Base-by-base conservation (phyloP, 2,329 filamentous ascomycete species). In the Mollisiaceae sp. region DNA sequence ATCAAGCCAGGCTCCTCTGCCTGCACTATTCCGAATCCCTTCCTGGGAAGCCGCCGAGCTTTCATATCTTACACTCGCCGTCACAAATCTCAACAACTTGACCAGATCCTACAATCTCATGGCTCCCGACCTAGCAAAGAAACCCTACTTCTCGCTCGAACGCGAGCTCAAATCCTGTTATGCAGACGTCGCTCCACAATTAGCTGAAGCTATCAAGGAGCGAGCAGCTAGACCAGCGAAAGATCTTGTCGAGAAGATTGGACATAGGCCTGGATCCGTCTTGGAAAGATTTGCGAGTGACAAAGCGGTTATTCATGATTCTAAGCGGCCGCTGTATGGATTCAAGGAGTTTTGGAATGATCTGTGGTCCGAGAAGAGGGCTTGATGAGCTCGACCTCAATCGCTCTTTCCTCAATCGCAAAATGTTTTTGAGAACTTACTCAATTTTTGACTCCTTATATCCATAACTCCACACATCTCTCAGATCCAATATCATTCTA, bases 101-200 rank as follows among this genome's bases (percentile, higher is more conserved):
- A 90, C 93, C 8, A 87, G 95, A 32, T 91, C 91, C 15, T 99
- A 99, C 81, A 98, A 98, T 73, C 86, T 98, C 2, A 94, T 97
- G 88, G 94, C 95, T 0, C 95, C 95, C 0, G 90, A 93, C 62
- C 83, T 97, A 1, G 94, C 94, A 2, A 96, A 95, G 79, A 97
- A 97, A 77, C 92, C 94, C 0, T 98, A 98, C 77, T 93, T 93
- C 75, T 89, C 84, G 1, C 86, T 98, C 8, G 87, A 93, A 54
- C 87, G 94, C 58, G 95, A 99, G 78, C 83, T 98, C 18, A 84
- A 83, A 36, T 83, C 86, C 2, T 97, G 94, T 76, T 98, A 89
- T 75, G 91, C 93, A 0, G 94, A 97, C 66, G 89, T 97, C 1
- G 94, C 94, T 8, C 93, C 93, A 0, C 81, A 84, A 56, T 78